Evolutionary conservation across 2,329 filamentous ascomycete species (phyloP), one percentile per base, ranked within the genome.

Genomic region (Aspergillaceae sp.): DNA sequence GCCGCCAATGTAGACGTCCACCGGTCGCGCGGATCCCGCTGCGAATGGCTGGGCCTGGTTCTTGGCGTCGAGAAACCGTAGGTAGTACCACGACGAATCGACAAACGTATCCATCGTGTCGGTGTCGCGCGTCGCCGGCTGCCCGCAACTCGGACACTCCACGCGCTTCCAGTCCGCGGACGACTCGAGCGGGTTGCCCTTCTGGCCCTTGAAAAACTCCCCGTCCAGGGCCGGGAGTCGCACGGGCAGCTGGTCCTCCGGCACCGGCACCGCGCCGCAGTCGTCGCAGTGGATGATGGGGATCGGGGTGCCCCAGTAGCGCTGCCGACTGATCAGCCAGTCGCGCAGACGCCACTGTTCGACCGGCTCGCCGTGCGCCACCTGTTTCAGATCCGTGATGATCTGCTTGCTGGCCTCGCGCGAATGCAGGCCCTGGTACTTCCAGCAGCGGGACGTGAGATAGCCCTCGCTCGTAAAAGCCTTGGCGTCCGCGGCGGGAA

Each of bases 31-130:
- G 5, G 54, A 44, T 3, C 60, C 68, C n/a, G 80, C 67, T 1
- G 79, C 80, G 52, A 94, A 82, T 0, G 80, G 81, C 9, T 71
- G 63, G 2, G 75, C 59, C 9, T 72, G 54, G 54, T 92, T 90
- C 11, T 80, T 72, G 1, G 85, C 73, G 56, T 94, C 87, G 29
- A 83, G 68, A 56, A 88, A 94, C 8, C 87, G 79, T 68, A 90
- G 80, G 59, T 83, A 94, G 65, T 95, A 95, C 89, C 89, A 95
- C 45, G 88, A 94, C 1, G 88, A 94, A 67, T 94, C 89, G 50
- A 95, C 89, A 67, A 95, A 95, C 0, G 89, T 95, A 64, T 95
- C 89, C 89, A 95, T 94, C 2, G 89, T 95, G 63, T 95, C 89
- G 0, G 89, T 94, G 53, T 95, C 89, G 52, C 89, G 78, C 61